phyloP scores from a whole-genome alignment of 805 yeast genomes.

The Hyphopichia homilentoma region DNA sequence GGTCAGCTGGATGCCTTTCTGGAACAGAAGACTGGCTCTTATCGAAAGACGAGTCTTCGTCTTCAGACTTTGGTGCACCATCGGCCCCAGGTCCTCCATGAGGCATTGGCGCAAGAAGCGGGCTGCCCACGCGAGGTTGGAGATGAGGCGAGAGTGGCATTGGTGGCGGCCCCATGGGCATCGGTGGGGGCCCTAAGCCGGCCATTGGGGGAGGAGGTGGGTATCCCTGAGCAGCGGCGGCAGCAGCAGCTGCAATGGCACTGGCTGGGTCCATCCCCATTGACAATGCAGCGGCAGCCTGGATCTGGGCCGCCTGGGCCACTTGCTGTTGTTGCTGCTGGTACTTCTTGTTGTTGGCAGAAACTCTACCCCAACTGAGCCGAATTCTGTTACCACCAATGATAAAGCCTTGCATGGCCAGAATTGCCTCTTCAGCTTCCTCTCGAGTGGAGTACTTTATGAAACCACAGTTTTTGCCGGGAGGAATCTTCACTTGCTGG shows the following conservation, averaged over 20 bases:
- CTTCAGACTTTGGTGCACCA: background rate
- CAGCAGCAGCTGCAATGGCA: conserved; percentile 26
- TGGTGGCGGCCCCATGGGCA: too few species aligned
- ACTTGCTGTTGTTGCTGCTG: conserved; percentile 29
- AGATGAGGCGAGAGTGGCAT: conserved; percentile 6
- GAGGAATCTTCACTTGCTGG: conserved; percentile 68
- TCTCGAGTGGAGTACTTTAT: conserved; percentile 75
- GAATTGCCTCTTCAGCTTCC: conserved; percentile 82
- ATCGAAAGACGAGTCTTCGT: background rate
- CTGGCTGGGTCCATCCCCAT: conserved; percentile 38
- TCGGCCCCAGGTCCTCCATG: conserved; percentile 1
- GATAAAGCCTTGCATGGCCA: conserved; percentile 86
- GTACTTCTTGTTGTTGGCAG: conserved; percentile 27
- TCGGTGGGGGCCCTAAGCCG: too few species aligned
- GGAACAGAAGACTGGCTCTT: conserved; percentile 1
- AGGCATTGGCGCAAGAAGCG: conserved; percentile 6
- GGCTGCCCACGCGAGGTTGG: conserved; percentile 8
- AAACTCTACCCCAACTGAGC: conserved; percentile 80
- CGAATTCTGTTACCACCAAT: conserved; percentile 81
- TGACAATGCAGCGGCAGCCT: conserved; percentile 34
- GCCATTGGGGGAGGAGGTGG: conserved; percentile 14
- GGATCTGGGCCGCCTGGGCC: conserved; percentile 34
- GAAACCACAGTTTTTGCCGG: conserved; percentile 84
- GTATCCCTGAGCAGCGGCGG: conserved; percentile 17
- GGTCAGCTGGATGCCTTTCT: background rate